These are phyloP conservation scores for Ramaria rubella DNA, from an alignment of 768 basidiomycete genomes.

Conservation along the genomic window DNA sequence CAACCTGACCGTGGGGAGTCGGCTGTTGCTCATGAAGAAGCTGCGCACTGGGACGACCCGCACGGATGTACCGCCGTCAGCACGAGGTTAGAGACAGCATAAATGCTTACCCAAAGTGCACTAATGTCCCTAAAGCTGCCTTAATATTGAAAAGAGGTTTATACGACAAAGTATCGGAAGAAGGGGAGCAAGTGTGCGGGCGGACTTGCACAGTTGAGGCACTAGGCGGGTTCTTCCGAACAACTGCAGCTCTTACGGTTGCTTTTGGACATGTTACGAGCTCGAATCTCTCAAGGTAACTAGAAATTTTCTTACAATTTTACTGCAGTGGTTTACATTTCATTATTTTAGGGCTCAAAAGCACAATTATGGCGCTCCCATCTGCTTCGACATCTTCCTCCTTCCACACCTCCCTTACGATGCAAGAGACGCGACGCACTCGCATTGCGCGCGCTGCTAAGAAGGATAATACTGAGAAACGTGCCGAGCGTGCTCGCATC, in stretches of 20 bases:
- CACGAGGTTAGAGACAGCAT: not conserved
- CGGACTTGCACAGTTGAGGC: not conserved
- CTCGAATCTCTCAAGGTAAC: conserved; percentile 5
- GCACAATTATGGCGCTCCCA: not conserved
- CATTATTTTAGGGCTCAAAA: not conserved
- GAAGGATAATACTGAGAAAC: conserved; percentile 32
- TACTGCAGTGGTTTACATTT: not conserved
- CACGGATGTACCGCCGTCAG: not conserved
- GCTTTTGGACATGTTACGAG: not conserved
- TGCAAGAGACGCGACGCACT: conserved; percentile 17
- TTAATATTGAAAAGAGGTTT: too few relatives aligned
- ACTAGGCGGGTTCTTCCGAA: not conserved
- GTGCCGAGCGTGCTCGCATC: conserved; percentile 34
- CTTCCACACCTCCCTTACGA: conserved; percentile 3
- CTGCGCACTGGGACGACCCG: not conserved
- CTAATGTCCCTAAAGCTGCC: too few relatives aligned
- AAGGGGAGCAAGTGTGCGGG: too few relatives aligned
- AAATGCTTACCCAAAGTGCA: not conserved
- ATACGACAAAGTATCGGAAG: too few relatives aligned
- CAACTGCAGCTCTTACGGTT: not conserved
- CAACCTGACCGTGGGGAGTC: not conserved
- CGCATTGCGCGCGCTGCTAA: conserved; percentile 25
- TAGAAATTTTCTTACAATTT: not conserved
- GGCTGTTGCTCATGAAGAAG: not conserved
- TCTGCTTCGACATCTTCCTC: not conserved